Evolutionary conservation across 208 protist genomes (phyloP).

Genomic region (Trypanosomatidae sp.): DNA sequence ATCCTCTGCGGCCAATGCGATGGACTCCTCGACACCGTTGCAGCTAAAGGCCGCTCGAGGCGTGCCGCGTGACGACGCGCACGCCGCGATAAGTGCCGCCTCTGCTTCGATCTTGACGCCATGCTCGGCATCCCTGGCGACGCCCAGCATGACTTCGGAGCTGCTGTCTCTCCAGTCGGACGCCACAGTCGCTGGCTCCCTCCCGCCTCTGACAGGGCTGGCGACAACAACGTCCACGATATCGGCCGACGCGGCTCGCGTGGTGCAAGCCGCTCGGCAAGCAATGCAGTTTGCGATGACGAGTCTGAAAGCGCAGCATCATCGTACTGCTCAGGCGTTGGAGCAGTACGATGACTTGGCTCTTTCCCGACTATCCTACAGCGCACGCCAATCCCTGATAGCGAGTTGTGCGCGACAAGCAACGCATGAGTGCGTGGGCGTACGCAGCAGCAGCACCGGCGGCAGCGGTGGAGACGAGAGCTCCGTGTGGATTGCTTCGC

Average conservation of each 20-base stretch:
- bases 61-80: not conserved
- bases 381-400: slow-evolving; percentile 4
- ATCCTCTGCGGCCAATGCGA: not conserved
- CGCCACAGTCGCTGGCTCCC: not conserved
- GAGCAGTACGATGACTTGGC: slow-evolving; percentile 14
- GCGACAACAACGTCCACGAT: not conserved
- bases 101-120: slow-evolving; percentile 5
- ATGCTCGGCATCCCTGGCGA: not conserved
- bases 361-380: slow-evolving; percentile 19
- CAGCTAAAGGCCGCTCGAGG: not conserved
- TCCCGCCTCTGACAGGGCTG: slow-evolving; percentile 1
- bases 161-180: not conserved
- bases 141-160: not conserved
- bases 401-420: not conserved
- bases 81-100: not conserved
- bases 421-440: not conserved
- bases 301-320: slow-evolving; percentile 19
- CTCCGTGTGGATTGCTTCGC: not conserved
- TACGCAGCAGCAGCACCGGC: not conserved
- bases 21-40: not conserved
- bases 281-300: slow-evolving; percentile 17
- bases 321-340: slow-evolving; percentile 16
- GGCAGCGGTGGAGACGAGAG: not conserved
- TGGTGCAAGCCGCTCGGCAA: slow-evolving; percentile 14
- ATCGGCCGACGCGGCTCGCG: slow-evolving; percentile 1